Conservation (phyloP, 2,329 filamentous ascomycete species). For the Colletotrichum trifolii region DNA sequence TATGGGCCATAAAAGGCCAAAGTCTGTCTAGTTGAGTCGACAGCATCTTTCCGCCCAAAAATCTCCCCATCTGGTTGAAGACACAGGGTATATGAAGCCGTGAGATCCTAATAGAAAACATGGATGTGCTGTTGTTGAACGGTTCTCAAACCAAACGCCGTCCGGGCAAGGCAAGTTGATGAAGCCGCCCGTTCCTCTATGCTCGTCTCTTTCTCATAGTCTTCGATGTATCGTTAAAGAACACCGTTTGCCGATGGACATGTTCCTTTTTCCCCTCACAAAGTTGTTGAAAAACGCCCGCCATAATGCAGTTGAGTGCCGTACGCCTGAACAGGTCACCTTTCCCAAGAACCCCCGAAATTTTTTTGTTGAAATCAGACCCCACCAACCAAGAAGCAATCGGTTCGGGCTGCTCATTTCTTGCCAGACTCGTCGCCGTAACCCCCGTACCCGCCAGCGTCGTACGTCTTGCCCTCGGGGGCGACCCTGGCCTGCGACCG, state of each 20-base stretch:
- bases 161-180: constrained; percentile 30
- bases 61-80: constrained; percentile 45
- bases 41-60: constrained; percentile 19
- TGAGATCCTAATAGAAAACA: constrained; percentile 30
- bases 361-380: constrained; percentile 21
- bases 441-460: constrained; percentile 62
- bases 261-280: neutral
- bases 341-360: neutral
- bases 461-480: constrained; percentile 74
- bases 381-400: neutral
- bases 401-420: constrained; percentile 29
- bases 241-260: constrained; percentile 12
- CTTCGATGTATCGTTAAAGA: constrained; percentile 14
- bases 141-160: constrained; percentile 35
- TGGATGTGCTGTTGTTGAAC: constrained; percentile 34
- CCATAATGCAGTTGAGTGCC: constrained; percentile 36
- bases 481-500: constrained; percentile 67
- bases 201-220: neutral
- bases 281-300: constrained; percentile 27
- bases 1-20: neutral
- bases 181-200: constrained; percentile 19
- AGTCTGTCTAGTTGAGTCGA: constrained; percentile 46
- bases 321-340: constrained; percentile 2
- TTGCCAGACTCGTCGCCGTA: constrained; percentile 66
- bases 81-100: constrained; percentile 47